Evolutionary conservation across 78 protist species (phyloP).

Genomic region (Salpingoeca rosetta): DNA sequence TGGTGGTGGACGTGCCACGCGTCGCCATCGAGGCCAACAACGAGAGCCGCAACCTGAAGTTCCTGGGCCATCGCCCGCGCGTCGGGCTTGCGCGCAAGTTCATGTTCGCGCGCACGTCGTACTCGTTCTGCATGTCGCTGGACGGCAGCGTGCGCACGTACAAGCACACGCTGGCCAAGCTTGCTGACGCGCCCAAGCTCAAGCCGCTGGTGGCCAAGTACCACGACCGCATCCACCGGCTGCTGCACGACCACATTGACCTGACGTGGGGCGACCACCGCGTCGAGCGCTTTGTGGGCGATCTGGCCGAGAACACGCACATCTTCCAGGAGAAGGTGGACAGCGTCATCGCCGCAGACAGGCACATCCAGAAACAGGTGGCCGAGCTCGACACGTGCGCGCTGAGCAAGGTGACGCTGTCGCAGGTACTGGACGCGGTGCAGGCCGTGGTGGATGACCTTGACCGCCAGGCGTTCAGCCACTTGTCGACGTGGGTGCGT

Average conservation of each 20-base stretch:
- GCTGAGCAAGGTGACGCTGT: slow-evolving; percentile 6
- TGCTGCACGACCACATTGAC: slow-evolving; percentile 52
- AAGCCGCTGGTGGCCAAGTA: slow-evolving; percentile 60
- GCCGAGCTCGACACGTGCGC: slow-evolving; percentile 26
- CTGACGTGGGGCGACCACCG: slow-evolving; percentile 22
- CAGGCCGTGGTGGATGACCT: slow-evolving; percentile 70
- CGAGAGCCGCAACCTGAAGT: slow-evolving; percentile 66
- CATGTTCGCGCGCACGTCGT: slow-evolving; percentile 33
- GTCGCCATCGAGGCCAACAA: slow-evolving; percentile 52
- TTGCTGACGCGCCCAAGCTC: slow-evolving; percentile 2
- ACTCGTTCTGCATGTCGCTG: slow-evolving; percentile 66
- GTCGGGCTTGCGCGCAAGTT: slow-evolving; percentile 10
- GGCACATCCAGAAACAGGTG: background rate
- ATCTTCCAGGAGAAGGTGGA: slow-evolving; percentile 50
- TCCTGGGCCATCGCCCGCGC: slow-evolving; percentile 54
- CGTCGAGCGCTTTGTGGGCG: background rate
- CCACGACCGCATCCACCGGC: slow-evolving; percentile 39
- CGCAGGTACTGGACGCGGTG: background rate
- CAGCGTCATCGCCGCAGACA: slow-evolving; percentile 18
- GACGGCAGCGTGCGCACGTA: slow-evolving; percentile 56
- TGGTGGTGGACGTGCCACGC: slow-evolving; percentile 70
- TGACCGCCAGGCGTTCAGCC: slow-evolving; percentile 43
- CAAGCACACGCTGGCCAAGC: slow-evolving; percentile 32
- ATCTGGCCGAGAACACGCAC: slow-evolving; percentile 13
- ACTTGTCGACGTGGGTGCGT: slow-evolving; percentile 63